Conservation (phyloP, 768 basidiomycete genomes). For the Boletus bicolor region DNA sequence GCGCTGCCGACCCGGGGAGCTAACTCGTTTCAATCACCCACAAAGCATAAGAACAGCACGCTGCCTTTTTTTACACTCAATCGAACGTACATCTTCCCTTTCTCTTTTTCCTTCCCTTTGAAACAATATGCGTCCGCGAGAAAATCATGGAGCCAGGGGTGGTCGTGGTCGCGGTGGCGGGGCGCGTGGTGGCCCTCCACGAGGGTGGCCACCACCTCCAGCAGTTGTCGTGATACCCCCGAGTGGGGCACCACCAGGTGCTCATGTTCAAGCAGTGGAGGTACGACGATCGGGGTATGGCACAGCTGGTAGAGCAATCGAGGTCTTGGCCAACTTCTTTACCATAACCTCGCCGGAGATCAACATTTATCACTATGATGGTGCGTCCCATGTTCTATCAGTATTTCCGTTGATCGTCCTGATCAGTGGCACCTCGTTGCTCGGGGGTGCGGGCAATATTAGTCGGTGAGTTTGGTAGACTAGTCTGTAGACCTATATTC, state of each 20-base stretch:
- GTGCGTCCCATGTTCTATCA: conserved; percentile 44
- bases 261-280: conserved; percentile 53
- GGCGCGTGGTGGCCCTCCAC: conserved; percentile 29
- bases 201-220: conserved; percentile 26
- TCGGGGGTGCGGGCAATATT: neutral
- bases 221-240: conserved; percentile 25
- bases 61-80: conserved; percentile 10
- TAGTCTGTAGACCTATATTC: neutral
- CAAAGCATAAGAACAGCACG: conserved; percentile 18
- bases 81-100: conserved; percentile 18
- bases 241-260: conserved; percentile 29
- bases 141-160: conserved; percentile 24
- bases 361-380: conserved; percentile 77
- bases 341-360: conserved; percentile 54
- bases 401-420: conserved; percentile 14
- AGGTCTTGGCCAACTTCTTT: conserved; percentile 61
- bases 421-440: conserved; percentile 11
- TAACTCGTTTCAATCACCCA: neutral
- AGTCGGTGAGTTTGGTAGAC: conserved; percentile 20
- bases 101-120: neutral
- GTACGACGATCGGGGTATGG: conserved; percentile 69
- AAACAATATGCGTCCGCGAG: conserved; percentile 39
- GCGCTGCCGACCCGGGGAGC: neutral
- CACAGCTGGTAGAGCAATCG: conserved; percentile 45
- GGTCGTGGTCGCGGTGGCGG: conserved; percentile 28